Evolutionary conservation across 2,329 filamentous ascomycete species (phyloP).

Genomic region (Alternaria sp.): DNA sequence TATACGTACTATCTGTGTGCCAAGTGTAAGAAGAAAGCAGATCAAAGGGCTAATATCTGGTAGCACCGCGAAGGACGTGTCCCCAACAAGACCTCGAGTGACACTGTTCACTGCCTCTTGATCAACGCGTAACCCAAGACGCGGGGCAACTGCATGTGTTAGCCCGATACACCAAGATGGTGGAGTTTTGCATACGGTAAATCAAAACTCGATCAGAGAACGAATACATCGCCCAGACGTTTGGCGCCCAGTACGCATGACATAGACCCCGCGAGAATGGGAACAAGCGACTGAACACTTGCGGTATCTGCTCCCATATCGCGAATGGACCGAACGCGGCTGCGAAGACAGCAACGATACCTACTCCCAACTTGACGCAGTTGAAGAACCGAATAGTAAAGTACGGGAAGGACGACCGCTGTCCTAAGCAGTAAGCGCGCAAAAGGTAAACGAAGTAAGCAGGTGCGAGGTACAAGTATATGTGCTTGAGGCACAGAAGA

Average conservation of each 20-base stretch:
- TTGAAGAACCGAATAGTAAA: conserved; percentile 76
- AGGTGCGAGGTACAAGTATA: conserved; percentile 94
- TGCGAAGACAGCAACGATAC: conserved; percentile 75
- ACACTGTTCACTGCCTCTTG: conserved; percentile 82
- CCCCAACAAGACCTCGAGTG: conserved; percentile 90
- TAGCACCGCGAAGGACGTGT: conserved; percentile 91
- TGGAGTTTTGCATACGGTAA: conserved; percentile 65
- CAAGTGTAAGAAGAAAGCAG: conserved; percentile 83
- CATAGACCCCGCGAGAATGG: conserved; percentile 93
- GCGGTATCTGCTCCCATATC: conserved; percentile 80
- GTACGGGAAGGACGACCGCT: conserved; percentile 74
- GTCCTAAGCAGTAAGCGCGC: conserved; percentile 85
- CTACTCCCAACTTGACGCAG: conserved; percentile 79
- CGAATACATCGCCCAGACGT: conserved; percentile 96
- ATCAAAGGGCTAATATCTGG: conserved; percentile 81
- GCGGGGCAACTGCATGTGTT: conserved; percentile 73
- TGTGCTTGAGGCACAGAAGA: conserved; percentile 94
- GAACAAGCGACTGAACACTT: conserved; percentile 85
- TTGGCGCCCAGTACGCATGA: conserved; percentile 98
- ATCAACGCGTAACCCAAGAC: conserved; percentile 77
- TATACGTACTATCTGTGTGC: conserved; percentile 73
- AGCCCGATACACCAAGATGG: background rate
- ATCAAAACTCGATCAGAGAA: conserved; percentile 87
- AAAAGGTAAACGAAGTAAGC: conserved; percentile 95
- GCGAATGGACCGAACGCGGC: conserved; percentile 91